Percentiles rank a stretch among this genome's conserved stretches.
These are phyloP conservation scores for Phytopythium mirpurense DNA, from an alignment of 352 stramenopile species.

Conservation along the genomic window DNA sequence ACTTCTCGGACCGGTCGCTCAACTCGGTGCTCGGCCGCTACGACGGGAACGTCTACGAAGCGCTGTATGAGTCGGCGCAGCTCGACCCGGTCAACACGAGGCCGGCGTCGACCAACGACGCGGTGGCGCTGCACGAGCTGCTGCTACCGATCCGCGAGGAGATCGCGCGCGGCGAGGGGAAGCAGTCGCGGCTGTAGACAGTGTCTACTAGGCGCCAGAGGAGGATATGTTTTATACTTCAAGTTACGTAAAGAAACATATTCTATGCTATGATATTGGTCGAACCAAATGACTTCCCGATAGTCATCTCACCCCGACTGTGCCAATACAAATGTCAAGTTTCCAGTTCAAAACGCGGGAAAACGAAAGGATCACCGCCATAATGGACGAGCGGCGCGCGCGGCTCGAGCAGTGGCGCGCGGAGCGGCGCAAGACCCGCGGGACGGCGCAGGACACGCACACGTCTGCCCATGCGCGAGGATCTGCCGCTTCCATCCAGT, in stretches of 20 bases:
- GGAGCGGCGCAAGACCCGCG: slow-evolving; percentile 24
- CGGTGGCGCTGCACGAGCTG: slow-evolving; percentile 58
- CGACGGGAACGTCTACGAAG: slow-evolving; percentile 73
- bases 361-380: slow-evolving; percentile 7
- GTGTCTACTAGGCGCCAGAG: too few species aligned
- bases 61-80: slow-evolving; percentile 52
- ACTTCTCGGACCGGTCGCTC: slow-evolving; percentile 67
- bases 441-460: neutral
- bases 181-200: slow-evolving; percentile 29
- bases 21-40: slow-evolving; percentile 74
- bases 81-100: slow-evolving; percentile 51
- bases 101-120: slow-evolving; percentile 25
- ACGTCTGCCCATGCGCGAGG: neutral
- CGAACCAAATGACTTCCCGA: too few species aligned
- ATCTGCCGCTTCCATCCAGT: neutral
- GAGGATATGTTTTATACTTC: too few species aligned
- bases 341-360: slow-evolving; percentile 1
- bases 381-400: slow-evolving; percentile 50
- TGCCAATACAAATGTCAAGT: neutral
- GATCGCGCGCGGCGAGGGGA: slow-evolving; percentile 14
- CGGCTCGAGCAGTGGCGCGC: slow-evolving; percentile 67
- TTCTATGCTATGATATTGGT: too few species aligned
- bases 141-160: slow-evolving; percentile 56
- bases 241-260: too few species aligned
- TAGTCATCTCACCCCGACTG: too few species aligned